Base-by-base conservation (phyloP, 176 grass and related monocot species). In the Triticum aestivum region DNA sequence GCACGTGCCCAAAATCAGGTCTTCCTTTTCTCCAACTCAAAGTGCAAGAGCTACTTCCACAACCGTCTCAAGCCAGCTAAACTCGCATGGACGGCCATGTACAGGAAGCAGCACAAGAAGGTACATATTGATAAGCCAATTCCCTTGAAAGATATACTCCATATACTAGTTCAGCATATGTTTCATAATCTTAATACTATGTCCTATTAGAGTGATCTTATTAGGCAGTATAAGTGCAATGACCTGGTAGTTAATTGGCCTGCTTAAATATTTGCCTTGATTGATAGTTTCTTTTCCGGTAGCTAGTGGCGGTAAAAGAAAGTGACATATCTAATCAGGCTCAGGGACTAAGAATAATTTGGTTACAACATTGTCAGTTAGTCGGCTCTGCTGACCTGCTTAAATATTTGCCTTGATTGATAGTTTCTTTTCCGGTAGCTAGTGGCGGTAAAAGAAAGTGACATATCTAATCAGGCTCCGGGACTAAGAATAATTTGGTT, bases 41-140 rank as follows among this genome's bases (percentile, higher is more conserved):
- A 87, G 69, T 87, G 85, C 85, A 87, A 87, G 58, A 42, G 85
- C 8, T 87, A 87, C 78, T 81, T 75, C 77, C 85, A 87, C 69
- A 87, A 87, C 69, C 78, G 42, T 39, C 69, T 87, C 38, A 75
- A 75, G 85, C 78, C 78, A 3, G 85, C 85, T 29, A 87, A 82
- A 69, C 68, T 87, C 54, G 51, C 85, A 13, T 87, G 85, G 86
- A 87, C 70, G 13, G 79, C 86, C 21, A 58, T 87, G 86, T 82
- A 68, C 33, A 81, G 86, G 58, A 87, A 82, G 44, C 79, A 87
- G 42, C 86, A 87, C 70, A 87, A 87, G 79, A 82, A 87, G 70
- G 79, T 82, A 65, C 33, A 17, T 34, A 9, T 3, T 73, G 8
- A 38, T 42, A 29, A 9, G 34, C 4, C 33, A 59, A 9, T 20